Evolutionary conservation across 192 early-diverging fungal genomes (phyloP), one percentile per base, ranked within the genome.

Genomic region (Coemansia sp.): DNA sequence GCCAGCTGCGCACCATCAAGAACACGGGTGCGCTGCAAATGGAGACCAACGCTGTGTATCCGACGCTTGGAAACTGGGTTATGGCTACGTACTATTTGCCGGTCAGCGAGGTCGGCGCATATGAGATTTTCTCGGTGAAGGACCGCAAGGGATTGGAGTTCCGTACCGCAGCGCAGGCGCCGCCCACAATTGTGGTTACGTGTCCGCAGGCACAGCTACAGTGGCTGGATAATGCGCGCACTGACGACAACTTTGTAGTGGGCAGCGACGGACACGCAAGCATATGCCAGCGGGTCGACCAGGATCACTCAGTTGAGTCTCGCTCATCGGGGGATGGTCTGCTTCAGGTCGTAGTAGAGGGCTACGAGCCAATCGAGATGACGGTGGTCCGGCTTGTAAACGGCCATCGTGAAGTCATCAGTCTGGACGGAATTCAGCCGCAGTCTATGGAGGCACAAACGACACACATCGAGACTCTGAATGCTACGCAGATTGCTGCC

Each of bases 101-200:
- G 14, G 59, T 77, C 19, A 52, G 12, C 31, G 62, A 71, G n/a
- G 56, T 62, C 1, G 80, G 80, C 12, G 74, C 70, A 0, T 82
- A 82, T 37, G 74, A 71, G 59, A 58, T 82, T 1, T 47, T 56
- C 25, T 73, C 67, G 28, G 80, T 82, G 3, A 60, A 56, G 50
- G 80, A 82, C 23, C 50, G 46, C 46, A 65, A 65, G 58, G 80
- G 80, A 1, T 47, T 76, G 1, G 74, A 73, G 64, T 82, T 82
- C 68, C 70, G 80, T 37, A 68, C 59, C 10, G 55, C 67, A 23
- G 22, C 60, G 20, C 71, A 68, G 22, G 74, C 70, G 3, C 78
- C 69, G 17, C 68, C 60, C 9, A 73, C 78, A 1, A 67, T 81
- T 23, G 72, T 81, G 5, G 78, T 81, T 5, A 36, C 62, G 14